Conservation (phyloP, 202 grass and related monocot species). For the Carex arenaria region DNA sequence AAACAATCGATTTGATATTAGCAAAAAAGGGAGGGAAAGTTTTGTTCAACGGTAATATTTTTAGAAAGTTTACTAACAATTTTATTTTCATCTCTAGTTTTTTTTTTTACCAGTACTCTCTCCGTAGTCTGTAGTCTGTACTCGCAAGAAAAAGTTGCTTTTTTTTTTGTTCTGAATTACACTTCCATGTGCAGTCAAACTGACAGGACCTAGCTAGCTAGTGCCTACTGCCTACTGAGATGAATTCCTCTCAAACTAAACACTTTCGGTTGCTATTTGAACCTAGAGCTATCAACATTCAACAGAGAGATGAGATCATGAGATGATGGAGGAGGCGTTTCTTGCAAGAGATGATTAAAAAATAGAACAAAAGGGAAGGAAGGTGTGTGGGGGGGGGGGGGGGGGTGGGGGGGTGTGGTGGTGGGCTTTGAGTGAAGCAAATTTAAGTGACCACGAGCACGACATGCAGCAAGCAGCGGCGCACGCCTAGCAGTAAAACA, state of each 20-base stretch:
- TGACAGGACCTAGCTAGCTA: neutral
- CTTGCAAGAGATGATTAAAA: neutral
- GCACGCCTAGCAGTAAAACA: neutral
- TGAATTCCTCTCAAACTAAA: neutral
- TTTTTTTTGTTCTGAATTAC: neutral
- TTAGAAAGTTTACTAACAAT: neutral
- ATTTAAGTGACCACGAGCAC: neutral
- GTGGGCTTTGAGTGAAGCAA: neutral
- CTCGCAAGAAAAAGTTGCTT: neutral
- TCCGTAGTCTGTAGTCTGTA: too few relatives aligned
- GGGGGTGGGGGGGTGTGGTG: too few relatives aligned
- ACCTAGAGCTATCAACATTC: neutral
- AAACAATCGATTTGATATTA: neutral
- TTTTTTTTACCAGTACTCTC: too few relatives aligned
- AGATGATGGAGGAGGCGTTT: neutral
- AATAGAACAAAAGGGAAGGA: neutral
- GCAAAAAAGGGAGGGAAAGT: too few relatives aligned
- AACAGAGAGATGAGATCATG: neutral
- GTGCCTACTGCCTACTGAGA: neutral
- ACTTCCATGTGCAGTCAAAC: conserved; percentile 2
- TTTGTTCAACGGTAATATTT: too few relatives aligned
- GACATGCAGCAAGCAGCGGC: neutral
- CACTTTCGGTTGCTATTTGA: neutral
- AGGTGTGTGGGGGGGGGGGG: neutral
- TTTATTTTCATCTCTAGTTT: neutral